These are phyloP conservation scores for Coniochaeta sp. DNA, from an alignment of 2,329 filamentous ascomycete genomes.

Conservation along the genomic window DNA sequence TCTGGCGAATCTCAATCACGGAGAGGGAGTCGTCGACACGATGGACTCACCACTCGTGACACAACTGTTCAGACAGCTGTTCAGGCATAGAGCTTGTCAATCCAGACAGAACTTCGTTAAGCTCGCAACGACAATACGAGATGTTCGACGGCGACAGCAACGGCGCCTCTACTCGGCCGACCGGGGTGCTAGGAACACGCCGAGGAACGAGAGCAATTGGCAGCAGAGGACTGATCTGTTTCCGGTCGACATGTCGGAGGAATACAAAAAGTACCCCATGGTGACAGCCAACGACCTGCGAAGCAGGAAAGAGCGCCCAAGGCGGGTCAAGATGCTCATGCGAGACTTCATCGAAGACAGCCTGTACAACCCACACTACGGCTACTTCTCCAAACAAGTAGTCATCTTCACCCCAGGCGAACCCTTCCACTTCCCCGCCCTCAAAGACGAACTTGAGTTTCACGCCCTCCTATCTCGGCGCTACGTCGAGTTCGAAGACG, in stretches of 20 bases:
- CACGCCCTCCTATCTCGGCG: constrained; percentile 66
- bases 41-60: constrained; percentile 81
- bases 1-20: neutral
- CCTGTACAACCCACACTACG: constrained; percentile 88
- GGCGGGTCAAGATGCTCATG: constrained; percentile 91
- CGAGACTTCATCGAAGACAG: constrained; percentile 99
- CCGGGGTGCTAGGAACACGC: constrained; percentile 15
- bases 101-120: constrained; percentile 35
- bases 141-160: constrained; percentile 28
- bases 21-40: neutral
- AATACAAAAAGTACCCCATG: constrained; percentile 75
- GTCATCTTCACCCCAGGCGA: constrained; percentile 92
- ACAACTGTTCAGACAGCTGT: constrained; percentile 78
- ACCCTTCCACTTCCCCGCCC: constrained; percentile 77
- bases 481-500: constrained; percentile 87
- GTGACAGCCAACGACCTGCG: constrained; percentile 78
- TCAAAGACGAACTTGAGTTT: constrained; percentile 83
- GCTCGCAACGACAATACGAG: constrained; percentile 28
- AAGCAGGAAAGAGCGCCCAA: constrained; percentile 65
- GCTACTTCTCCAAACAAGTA: constrained; percentile 93
- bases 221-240: constrained; percentile 74
- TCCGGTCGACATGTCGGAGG: constrained; percentile 67
- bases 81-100: constrained; percentile 63
- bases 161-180: constrained; percentile 18
- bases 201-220: constrained; percentile 64